Evolutionary conservation across 345 rosid species (phyloP).

Genomic region (Xanthoceras sorbifolium): DNA sequence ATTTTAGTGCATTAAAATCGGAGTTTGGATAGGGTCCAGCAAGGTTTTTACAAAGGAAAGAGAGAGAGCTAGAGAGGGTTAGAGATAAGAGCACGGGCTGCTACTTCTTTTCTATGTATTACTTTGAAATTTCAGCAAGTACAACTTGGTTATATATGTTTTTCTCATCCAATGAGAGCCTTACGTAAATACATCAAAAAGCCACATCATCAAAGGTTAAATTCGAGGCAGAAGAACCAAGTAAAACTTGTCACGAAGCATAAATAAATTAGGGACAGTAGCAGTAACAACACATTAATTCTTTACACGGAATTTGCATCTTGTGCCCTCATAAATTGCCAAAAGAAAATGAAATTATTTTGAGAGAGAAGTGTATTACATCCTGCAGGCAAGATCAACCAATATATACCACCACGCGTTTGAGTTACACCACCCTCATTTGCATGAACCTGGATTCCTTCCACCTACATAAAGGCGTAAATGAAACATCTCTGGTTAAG

Average conservation of each 20-base stretch:
- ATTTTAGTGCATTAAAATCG: neutral
- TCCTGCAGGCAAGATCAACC: constrained; percentile 98
- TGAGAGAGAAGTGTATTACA: constrained; percentile 49
- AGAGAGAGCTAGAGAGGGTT: neutral
- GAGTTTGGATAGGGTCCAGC: neutral
- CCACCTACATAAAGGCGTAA: constrained; percentile 61
- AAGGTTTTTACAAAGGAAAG: neutral
- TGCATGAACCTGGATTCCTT: constrained; percentile 91
- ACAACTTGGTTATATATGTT: neutral
- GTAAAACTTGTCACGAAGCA: neutral
- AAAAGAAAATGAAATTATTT: constrained; percentile 22
- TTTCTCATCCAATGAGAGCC: neutral
- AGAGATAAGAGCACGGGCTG: neutral
- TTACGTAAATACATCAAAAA: neutral
- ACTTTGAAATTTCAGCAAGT: neutral
- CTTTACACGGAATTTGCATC: neutral
- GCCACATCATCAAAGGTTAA: neutral
- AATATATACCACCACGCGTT: constrained; percentile 92
- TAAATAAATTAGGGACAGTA: neutral
- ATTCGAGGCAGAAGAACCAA: neutral
- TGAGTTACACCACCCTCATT: constrained; percentile 94
- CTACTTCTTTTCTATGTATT: neutral
- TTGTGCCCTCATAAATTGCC: neutral
- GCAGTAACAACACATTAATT: neutral
- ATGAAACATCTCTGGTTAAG: neutral